Base-by-base conservation (phyloP, 805 yeast genomes). In the Nakazawaea wyomingensis region DNA sequence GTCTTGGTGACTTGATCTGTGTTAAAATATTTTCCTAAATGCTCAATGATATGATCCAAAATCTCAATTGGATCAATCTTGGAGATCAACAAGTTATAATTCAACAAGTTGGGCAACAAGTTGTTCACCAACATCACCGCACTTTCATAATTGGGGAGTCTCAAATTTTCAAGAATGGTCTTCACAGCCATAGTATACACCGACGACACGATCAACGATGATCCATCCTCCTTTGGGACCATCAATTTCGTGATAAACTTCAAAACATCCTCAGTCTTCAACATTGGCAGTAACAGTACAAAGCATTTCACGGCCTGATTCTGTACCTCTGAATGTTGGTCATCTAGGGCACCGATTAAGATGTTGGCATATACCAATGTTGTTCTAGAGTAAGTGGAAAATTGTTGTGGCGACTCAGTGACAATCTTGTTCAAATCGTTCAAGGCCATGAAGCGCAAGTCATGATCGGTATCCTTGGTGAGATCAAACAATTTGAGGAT, bases 361-460 rank as follows among this genome's bases (percentile, higher is more conserved):
- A 47, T 33, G 3, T 31, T 21, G n/a, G 45, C 37, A 24, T 46
- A 42, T 7, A 26, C 16, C 27, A 34, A 21, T 11, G 36, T 33
- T 9, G 35, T 34, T 20, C 40, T 20, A 11, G 24, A 29, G 32
- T 39, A 39, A 9, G 22, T 30, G 14, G 44, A 51, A 52, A 47
- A 57, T 54, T 53, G 50, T 50, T 44, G 54, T 53, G 44, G 45
- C 48, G 47, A 49, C 60, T 46, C 52, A 61, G 39, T 17, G 27
- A 42, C 16, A 11, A 40, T 37, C 54, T 74, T 74, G 51, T 73
- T 76, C 52, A 85, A 69, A 54, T 87, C 96, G 51, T 76, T 83
- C 43, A 87, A 65, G 2, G 90, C 95, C 96, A 87, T 87, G 63
- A 80, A 87, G 57, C 96, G 67, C 50, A 84, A 65, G 56, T 87